These are phyloP conservation scores for Rhynchosporium agropyri DNA, from an alignment of 2,329 filamentous ascomycete genomes.

Conservation along the genomic window DNA sequence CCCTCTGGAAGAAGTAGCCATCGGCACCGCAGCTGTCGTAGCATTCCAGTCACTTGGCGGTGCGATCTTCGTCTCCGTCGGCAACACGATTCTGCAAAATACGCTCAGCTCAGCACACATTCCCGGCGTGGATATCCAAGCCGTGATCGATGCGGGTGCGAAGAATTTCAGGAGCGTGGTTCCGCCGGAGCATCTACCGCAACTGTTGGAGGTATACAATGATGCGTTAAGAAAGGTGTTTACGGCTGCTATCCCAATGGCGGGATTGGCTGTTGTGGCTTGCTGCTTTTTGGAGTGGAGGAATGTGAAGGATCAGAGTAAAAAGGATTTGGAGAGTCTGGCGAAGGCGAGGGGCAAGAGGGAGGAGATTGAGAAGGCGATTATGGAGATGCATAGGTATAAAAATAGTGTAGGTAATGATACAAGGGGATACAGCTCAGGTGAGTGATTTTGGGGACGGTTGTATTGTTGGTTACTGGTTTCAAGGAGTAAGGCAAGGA, in stretches of 20 bases:
- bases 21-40: constrained; percentile 49
- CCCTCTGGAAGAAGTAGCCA: constrained; percentile 45
- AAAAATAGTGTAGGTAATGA: not conserved
- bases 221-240: constrained; percentile 54
- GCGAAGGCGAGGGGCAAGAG: constrained; percentile 13
- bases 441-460: not conserved
- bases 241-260: constrained; percentile 55
- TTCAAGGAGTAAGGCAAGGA: too few relatives aligned
- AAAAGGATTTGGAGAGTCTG: constrained; percentile 17
- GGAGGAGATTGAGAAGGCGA: constrained; percentile 16
- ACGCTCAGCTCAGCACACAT: constrained; percentile 37
- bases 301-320: constrained; percentile 26
- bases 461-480: too few relatives aligned
- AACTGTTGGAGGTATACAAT: constrained; percentile 57
- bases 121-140: constrained; percentile 34
- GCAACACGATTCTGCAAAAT: constrained; percentile 48
- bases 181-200: constrained; percentile 45
- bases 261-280: constrained; percentile 51
- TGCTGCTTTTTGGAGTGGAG: constrained; percentile 55
- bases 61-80: constrained; percentile 52
- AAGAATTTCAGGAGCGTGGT: constrained; percentile 53
- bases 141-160: constrained; percentile 40
- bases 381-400: constrained; percentile 12
- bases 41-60: constrained; percentile 49
- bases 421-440: not conserved